phyloP scores from a whole-genome alignment of 179 eudicot genomes.

The Pouteria campechiana region DNA sequence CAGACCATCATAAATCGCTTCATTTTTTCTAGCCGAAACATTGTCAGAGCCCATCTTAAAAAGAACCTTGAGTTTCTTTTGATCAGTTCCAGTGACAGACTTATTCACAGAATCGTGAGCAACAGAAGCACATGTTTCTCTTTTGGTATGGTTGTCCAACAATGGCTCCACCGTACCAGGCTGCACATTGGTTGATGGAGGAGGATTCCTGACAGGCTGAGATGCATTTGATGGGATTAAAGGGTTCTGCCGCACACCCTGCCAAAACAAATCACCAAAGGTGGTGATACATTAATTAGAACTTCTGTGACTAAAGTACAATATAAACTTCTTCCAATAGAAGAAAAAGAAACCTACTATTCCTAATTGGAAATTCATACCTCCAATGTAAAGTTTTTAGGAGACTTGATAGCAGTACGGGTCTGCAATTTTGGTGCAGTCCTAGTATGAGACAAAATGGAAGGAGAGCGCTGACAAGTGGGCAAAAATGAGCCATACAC shows the following conservation, averaged over 20 bases:
- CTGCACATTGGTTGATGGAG: constrained; percentile 21
- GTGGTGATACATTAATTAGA: constrained; percentile 6
- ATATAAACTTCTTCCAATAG: too few species aligned
- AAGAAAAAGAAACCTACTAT: neutral
- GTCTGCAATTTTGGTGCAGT: constrained; percentile 50
- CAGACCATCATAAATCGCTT: constrained; percentile 85
- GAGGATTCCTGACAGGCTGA: constrained; percentile 31
- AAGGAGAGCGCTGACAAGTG: constrained; percentile 72
- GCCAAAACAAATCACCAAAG: constrained; percentile 19
- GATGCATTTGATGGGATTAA: constrained; percentile 36
- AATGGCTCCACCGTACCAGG: constrained; percentile 18
- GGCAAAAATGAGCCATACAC: constrained; percentile 94
- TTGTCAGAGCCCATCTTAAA: constrained; percentile 77
- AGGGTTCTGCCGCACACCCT: constrained; percentile 40
- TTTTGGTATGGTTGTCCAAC: constrained; percentile 17
- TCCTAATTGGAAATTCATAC: constrained; percentile 22
- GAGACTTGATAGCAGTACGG: constrained; percentile 26
- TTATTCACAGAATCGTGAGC: constrained; percentile 15
- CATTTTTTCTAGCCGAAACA: constrained; percentile 48
- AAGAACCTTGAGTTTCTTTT: constrained; percentile 64
- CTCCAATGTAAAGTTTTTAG: constrained; percentile 47
- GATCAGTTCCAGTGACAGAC: constrained; percentile 29
- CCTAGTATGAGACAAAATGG: constrained; percentile 45
- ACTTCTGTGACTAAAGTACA: constrained; percentile 4
- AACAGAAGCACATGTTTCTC: constrained; percentile 16